These are phyloP conservation scores for Dioszegia crocea DNA, from an alignment of 768 basidiomycete species.

Conservation along the genomic window DNA sequence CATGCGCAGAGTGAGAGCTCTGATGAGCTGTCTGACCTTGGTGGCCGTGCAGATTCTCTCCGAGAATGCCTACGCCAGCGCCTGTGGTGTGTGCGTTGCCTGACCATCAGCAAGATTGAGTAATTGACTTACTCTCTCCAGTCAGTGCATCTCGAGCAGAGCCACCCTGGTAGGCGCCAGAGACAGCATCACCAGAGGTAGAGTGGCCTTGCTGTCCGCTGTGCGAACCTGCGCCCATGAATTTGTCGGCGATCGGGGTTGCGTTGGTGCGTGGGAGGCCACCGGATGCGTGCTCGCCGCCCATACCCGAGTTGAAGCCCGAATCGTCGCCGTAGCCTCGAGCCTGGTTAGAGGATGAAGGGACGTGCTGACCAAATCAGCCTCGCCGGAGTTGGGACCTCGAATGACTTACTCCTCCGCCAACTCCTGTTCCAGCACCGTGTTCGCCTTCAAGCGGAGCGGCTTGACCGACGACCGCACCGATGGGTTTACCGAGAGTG, in stretches of 20 bases:
- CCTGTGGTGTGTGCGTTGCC: conserved; percentile 34
- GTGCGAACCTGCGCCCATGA: conserved; percentile 3
- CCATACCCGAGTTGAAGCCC: conserved; percentile 32
- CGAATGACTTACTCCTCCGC: conserved; percentile 31
- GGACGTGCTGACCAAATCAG: conserved; percentile 7
- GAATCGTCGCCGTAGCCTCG: conserved; percentile 21
- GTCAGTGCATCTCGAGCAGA: conserved; percentile 32
- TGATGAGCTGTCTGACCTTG: background rate
- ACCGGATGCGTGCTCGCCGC: conserved; percentile 37
- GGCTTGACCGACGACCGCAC: conserved; percentile 7
- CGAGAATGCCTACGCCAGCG: conserved; percentile 31
- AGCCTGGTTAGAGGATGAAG: conserved; percentile 14
- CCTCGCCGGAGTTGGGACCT: too few species aligned
- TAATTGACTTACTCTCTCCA: conserved; percentile 34
- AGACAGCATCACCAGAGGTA: conserved; percentile 16
- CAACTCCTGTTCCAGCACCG: conserved; percentile 33
- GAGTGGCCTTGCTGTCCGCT: too few species aligned
- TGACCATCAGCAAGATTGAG: conserved; percentile 8
- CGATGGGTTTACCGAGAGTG: conserved; percentile 10
- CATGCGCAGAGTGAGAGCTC: background rate
- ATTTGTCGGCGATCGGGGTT: conserved; percentile 34
- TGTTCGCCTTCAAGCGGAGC: conserved; percentile 36
- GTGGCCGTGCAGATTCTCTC: conserved; percentile 24
- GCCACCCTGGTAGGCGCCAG: conserved; percentile 36
- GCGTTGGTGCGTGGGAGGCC: conserved; percentile 15